Evolutionary conservation across 1,284 basidiomycete genomes (phyloP).

Genomic region (Ustilago loliicola): DNA sequence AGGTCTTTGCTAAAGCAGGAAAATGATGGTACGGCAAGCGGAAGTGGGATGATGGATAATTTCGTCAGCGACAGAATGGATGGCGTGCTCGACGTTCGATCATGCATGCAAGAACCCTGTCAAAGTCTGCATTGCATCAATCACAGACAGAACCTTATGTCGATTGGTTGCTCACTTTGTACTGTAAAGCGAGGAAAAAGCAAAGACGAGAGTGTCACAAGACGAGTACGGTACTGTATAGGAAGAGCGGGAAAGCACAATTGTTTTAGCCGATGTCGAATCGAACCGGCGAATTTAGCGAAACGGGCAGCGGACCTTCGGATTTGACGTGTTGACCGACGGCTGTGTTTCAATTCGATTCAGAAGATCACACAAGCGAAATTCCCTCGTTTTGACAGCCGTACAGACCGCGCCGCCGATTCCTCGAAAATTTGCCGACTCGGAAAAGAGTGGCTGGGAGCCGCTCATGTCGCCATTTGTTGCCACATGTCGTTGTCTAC

Average conservation of each 20-base stretch:
- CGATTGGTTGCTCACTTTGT: conserved; percentile 8
- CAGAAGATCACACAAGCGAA: background rate
- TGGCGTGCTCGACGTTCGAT: conserved; percentile 19
- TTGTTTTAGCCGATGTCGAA: conserved; percentile 3
- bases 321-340: conserved; percentile 24
- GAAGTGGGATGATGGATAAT: conserved; percentile 3
- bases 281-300: conserved; percentile 29
- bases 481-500: conserved; percentile 6
- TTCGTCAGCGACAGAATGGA: conserved; percentile 18
- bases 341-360: conserved; percentile 12
- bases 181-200: background rate
- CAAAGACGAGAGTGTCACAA: conserved; percentile 2
- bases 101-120: conserved; percentile 20
- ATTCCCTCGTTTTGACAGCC: background rate
- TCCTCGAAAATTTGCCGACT: background rate
- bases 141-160: background rate
- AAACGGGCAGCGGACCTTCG: conserved; percentile 4
- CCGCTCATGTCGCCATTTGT: conserved; percentile 3
- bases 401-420: background rate
- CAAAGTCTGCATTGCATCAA: conserved; percentile 7
- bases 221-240: background rate
- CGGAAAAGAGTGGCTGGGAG: background rate
- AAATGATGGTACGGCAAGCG: background rate
- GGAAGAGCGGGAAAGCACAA: background rate
- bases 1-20: background rate